Base-by-base conservation (phyloP, 768 basidiomycete species). In the Nidularia pulvinata region DNA sequence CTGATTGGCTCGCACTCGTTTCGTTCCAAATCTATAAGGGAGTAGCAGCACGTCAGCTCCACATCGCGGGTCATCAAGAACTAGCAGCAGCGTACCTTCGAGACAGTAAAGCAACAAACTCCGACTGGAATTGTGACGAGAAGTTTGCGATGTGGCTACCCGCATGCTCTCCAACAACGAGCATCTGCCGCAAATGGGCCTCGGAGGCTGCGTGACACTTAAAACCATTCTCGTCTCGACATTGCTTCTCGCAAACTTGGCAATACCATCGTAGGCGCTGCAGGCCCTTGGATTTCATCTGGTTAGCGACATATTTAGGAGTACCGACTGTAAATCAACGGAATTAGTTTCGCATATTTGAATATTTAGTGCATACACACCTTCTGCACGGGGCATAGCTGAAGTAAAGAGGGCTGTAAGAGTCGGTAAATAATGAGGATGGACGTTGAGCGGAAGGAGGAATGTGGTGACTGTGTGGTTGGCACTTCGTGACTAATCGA, bases 201-300 rank as follows among this genome's bases (percentile, higher is more conserved):
- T 96, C 94, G 33, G 91, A 92, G 51, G 83, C 81, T 13, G 86
- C 82, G 68, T 98, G 95, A 69, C 93, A 95, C 72, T 97, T 97
- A 84, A 98, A 99, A 14, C 95, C 97, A 70, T 99, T 99, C 76
- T 98, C 97, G 70, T 98, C 92, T 67, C 95, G 80, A 69, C 96
- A 98, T 71, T 98, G 96, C 69, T 99, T 99, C 80, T 98, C 76
- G 83, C 97, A 98, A 59, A 98, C 93, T 79, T 99, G 96, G 65
- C 96, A 98, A 73, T 92, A 99, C 96, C 95, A 98, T 57, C 95
- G 83, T 58, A 98, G 83, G 64, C 94, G 86, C 70, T 97, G 96
- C 48, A 96, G 78, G 61, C 95, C 96, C 66, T 98, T 98, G 54
- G 94, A 89, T 75, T 98, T 98, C 90, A 96, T 95, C 71, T 93